phyloP scores from a whole-genome alignment of 2,329 filamentous ascomycete species.

The Pseudocercospora macadamiae region DNA sequence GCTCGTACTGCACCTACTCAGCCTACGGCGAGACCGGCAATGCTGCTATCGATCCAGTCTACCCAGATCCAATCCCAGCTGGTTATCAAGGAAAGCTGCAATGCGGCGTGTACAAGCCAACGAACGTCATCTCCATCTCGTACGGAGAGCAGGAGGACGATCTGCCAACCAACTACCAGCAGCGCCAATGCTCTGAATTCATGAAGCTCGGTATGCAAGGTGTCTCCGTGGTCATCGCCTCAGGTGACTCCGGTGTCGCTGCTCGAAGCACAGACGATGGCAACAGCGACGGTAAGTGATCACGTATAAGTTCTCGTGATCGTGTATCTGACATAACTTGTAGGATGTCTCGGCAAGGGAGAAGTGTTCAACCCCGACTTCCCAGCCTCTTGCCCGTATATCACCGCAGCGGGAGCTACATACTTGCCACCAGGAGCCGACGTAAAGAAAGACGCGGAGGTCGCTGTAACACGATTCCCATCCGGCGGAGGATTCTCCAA shows the following conservation, averaged over 20 bases:
- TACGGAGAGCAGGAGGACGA: slow-evolving; percentile 3
- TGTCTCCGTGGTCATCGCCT: slow-evolving; percentile 50
- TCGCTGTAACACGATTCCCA: slow-evolving; percentile 6
- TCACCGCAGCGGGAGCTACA: slow-evolving; percentile 13
- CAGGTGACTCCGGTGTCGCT: slow-evolving; percentile 47
- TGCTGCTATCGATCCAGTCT: slow-evolving; percentile 36
- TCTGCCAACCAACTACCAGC: slow-evolving; percentile 3
- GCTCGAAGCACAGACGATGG: slow-evolving; percentile 35
- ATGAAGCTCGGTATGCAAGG: slow-evolving; percentile 31
- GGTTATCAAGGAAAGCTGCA: slow-evolving; percentile 1
- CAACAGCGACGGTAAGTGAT: slow-evolving; percentile 1
- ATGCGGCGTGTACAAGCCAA: slow-evolving; percentile 2
- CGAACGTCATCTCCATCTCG: slow-evolving; percentile 1
- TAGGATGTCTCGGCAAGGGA: background rate
- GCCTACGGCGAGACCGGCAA: slow-evolving; percentile 53
- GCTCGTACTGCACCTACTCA: slow-evolving; percentile 54
- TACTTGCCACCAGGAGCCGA: slow-evolving; percentile 19
- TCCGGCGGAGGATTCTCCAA: slow-evolving; percentile 47
- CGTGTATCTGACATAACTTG: too few relatives aligned
- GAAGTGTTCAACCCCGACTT: slow-evolving; percentile 35
- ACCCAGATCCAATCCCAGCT: background rate
- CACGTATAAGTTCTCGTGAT: too few relatives aligned
- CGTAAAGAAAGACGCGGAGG: slow-evolving; percentile 22
- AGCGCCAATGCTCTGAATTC: slow-evolving; percentile 1
- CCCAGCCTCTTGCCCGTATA: slow-evolving; percentile 40